Evolutionary conservation across 1,284 basidiomycete genomes (phyloP).

Genomic region (Boletus calvinii): DNA sequence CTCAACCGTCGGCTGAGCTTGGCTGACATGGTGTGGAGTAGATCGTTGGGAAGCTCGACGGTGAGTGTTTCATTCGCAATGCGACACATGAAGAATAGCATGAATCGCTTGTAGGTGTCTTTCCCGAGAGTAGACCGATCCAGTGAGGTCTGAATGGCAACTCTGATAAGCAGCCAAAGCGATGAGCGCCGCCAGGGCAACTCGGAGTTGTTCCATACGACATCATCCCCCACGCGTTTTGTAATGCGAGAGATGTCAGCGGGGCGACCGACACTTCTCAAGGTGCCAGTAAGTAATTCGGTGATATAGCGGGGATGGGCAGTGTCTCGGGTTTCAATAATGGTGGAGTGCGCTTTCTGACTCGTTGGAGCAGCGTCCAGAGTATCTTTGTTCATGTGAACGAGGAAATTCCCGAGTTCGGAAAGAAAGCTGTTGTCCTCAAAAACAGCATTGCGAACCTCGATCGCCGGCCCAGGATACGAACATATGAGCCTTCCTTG

Average conservation of each 20-base stretch:
- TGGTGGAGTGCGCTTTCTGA: constrained; percentile 19
- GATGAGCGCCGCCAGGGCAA: constrained; percentile 38
- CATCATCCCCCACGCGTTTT: constrained; percentile 38
- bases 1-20: not conserved
- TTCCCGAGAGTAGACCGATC: constrained; percentile 10
- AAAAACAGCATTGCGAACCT: constrained; percentile 21
- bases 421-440: constrained; percentile 21
- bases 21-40: not conserved
- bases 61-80: constrained; percentile 27
- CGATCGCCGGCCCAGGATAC: constrained; percentile 37
- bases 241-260: constrained; percentile 19
- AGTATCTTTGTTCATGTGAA: constrained; percentile 28
- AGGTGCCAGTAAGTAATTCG: constrained; percentile 36
- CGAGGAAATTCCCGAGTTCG: constrained; percentile 34
- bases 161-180: constrained; percentile 38
- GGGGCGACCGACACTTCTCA: constrained; percentile 27
- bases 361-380: constrained; percentile 11
- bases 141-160: constrained; percentile 44
- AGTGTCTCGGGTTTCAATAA: constrained; percentile 31
- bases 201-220: constrained; percentile 25
- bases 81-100: constrained; percentile 39
- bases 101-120: constrained; percentile 46
- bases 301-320: constrained; percentile 38
- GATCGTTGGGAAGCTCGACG: not conserved
- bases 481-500: constrained; percentile 37